These are phyloP conservation scores for Wallacemonas sp. DNA, from an alignment of 208 protist species.

Conservation along the genomic window DNA sequence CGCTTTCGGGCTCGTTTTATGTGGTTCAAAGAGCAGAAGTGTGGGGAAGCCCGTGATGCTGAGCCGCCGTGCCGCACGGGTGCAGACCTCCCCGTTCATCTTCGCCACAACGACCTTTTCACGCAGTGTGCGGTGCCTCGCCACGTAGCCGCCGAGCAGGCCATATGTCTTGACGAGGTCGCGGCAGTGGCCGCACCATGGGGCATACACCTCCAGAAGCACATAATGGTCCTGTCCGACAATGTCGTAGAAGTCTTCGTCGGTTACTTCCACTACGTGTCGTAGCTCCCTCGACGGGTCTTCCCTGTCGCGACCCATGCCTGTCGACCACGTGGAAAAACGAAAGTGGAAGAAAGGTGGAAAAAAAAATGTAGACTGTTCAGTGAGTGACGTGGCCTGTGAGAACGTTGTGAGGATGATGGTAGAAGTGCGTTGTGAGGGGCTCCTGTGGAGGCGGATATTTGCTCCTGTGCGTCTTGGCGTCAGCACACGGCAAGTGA, in stretches of 20 bases:
- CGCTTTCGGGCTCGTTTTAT: conserved; percentile 11
- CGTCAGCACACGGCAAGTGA: too few species aligned
- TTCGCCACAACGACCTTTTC: conserved; percentile 35
- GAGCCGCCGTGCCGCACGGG: conserved; percentile 13
- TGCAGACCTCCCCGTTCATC: conserved; percentile 22
- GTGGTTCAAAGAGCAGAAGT: conserved; percentile 32
- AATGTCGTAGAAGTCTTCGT: conserved; percentile 38
- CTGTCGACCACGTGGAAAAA: neutral
- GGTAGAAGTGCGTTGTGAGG: too few species aligned
- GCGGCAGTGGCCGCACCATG: conserved; percentile 76
- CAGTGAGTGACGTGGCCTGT: too few species aligned
- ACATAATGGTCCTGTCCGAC: conserved; percentile 33
- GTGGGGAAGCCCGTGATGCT: conserved; percentile 45
- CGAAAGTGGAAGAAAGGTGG: neutral
- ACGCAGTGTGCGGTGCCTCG: conserved; percentile 8
- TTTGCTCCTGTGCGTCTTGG: too few species aligned
- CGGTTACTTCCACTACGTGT: conserved; percentile 28
- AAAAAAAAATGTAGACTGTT: neutral
- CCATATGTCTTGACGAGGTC: conserved; percentile 20
- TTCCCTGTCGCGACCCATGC: neutral
- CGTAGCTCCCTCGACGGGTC: conserved; percentile 13
- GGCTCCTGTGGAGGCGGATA: too few species aligned
- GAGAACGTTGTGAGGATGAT: too few species aligned
- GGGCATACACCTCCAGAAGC: conserved; percentile 84
- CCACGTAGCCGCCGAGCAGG: conserved; percentile 12